Evolutionary conservation across 1,139 yeast genomes (phyloP).

Genomic region (Protomyces gravidus): DNA sequence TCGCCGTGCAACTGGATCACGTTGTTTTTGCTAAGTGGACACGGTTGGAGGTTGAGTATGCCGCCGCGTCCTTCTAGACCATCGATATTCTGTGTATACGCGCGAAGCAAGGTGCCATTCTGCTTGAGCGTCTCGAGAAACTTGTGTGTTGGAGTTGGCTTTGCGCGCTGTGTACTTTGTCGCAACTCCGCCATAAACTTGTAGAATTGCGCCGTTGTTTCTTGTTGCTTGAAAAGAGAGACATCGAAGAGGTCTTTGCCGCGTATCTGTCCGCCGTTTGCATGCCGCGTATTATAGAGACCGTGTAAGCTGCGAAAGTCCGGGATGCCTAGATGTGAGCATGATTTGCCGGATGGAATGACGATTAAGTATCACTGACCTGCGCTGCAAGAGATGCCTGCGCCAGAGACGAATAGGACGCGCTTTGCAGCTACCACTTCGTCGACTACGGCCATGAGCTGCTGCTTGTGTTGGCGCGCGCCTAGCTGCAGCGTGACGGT

Average conservation of each 20-base stretch:
- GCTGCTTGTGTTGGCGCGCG: background rate
- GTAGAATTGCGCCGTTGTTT: conserved; percentile 65
- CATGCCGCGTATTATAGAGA: conserved; percentile 51
- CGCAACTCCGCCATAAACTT: conserved; percentile 75
- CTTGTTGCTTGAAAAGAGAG: conserved; percentile 65
- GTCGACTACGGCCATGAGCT: conserved; percentile 23
- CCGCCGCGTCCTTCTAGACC: conserved; percentile 55
- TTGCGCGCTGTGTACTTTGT: conserved; percentile 57
- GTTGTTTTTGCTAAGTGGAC: conserved; percentile 27
- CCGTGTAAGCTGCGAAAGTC: conserved; percentile 86
- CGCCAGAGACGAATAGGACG: conserved; percentile 54
- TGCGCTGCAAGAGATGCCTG: conserved; percentile 93
- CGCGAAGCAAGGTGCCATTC: conserved; percentile 65
- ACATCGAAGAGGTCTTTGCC: conserved; percentile 92
- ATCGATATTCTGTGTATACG: conserved; percentile 76
- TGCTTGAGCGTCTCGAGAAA: conserved; percentile 65
- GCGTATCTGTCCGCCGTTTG: conserved; percentile 53
- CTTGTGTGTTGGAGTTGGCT: conserved; percentile 78
- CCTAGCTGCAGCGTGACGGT: conserved; percentile 4
- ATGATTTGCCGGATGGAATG: too few relatives aligned
- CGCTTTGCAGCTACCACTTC: conserved; percentile 43
- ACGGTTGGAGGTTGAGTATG: conserved; percentile 36
- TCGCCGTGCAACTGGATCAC: conserved; percentile 65
- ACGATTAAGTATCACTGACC: conserved; percentile 44
- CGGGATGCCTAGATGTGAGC: conserved; percentile 28